These are phyloP conservation scores for Salvia miltiorrhiza DNA, from an alignment of 257 asterid genomes.

Conservation along the genomic window DNA sequence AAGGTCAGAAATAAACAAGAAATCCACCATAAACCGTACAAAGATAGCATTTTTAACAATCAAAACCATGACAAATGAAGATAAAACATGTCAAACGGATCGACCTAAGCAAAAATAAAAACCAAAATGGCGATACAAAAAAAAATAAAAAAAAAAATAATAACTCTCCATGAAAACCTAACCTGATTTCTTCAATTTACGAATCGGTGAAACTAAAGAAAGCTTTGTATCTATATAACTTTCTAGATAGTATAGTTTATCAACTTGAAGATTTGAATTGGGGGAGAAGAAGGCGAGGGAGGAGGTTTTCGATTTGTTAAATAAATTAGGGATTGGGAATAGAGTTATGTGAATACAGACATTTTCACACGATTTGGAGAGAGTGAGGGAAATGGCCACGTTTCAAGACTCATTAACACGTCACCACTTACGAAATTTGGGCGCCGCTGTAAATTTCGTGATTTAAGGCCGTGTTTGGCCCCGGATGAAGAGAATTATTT, in stretches of 20 bases:
- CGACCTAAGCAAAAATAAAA: neutral
- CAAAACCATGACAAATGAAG: neutral
- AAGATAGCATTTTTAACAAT: neutral
- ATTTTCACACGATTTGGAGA: neutral
- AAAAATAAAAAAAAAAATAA: neutral
- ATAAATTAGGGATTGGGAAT: neutral
- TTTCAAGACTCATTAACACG: neutral
- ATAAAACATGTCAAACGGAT: neutral
- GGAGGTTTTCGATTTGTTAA: conserved; percentile 2
- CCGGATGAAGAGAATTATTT: neutral
- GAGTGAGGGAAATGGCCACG: neutral
- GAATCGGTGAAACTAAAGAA: neutral
- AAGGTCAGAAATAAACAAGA: neutral
- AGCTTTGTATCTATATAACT: neutral
- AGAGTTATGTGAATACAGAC: neutral
- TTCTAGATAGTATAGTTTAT: no score
- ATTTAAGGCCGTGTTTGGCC: neutral
- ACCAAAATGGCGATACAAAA: no score
- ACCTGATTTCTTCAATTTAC: conserved; percentile 25
- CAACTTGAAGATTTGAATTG: neutral
- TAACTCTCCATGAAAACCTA: neutral
- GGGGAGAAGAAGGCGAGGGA: neutral
- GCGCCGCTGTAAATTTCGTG: neutral
- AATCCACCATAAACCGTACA: neutral
- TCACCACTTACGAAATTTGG: conserved; percentile 9